Conservation (phyloP, 176 grass and related monocot species). For the Aegilops bicornis region DNA sequence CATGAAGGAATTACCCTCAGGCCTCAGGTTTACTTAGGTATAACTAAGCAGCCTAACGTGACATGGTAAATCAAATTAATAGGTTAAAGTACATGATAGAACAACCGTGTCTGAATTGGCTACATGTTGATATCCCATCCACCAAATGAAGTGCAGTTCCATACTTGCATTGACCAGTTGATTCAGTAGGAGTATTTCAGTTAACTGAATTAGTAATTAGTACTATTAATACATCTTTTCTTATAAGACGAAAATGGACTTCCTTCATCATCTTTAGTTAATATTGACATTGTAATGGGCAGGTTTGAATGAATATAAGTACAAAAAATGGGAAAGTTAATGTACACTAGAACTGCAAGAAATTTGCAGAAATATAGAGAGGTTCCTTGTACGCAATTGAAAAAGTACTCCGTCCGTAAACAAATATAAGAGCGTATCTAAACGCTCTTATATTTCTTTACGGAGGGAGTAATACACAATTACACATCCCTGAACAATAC, state of each 20-base stretch:
- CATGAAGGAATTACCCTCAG: background rate
- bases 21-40: background rate
- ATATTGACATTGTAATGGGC: background rate
- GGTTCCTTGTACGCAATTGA: constrained; percentile 1
- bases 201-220: background rate
- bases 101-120: background rate
- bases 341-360: background rate
- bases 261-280: constrained; percentile 7
- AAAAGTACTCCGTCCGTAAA: background rate
- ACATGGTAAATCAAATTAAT: background rate
- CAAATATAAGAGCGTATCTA: too few relatives aligned
- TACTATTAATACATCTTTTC: background rate
- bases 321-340: background rate
- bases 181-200: constrained; percentile 13
- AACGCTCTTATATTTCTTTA: too few relatives aligned
- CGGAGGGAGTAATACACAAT: background rate
- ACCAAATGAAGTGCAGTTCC: constrained; percentile 9
- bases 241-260: background rate
- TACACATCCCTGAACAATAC: background rate
- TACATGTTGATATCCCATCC: background rate
- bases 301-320: background rate
- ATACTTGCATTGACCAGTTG: background rate
- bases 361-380: constrained; percentile 14
- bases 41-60: background rate
- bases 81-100: background rate